Evolutionary conservation across 2,329 filamentous ascomycete genomes (phyloP).

Genomic region (Calonectria pteridis): DNA sequence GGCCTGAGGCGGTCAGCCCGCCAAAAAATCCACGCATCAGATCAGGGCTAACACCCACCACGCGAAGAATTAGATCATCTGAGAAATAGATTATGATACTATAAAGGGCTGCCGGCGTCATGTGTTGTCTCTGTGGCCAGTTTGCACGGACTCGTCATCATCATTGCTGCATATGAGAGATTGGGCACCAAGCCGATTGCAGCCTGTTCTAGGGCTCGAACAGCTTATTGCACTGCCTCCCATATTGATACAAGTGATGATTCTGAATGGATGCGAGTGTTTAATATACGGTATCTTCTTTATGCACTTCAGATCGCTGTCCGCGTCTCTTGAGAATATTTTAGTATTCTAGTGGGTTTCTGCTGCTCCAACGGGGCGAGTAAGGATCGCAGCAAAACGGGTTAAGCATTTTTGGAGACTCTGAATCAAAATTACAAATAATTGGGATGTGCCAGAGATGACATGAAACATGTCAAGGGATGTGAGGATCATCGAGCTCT

Average conservation of each 20-base stretch:
- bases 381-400: neutral
- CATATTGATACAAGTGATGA: neutral
- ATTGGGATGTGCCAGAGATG: neutral
- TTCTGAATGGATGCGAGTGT: neutral
- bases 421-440: neutral
- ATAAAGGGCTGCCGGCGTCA: neutral
- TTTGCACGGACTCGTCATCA: neutral
- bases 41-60: neutral
- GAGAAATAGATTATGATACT: neutral
- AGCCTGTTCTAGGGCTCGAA: neutral
- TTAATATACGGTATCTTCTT: neutral
- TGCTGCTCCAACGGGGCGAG: no score
- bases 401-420: neutral
- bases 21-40: conserved; percentile 2
- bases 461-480: neutral
- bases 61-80: neutral
- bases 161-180: neutral
- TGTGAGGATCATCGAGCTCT: neutral
- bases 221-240: neutral
- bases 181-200: conserved; percentile 1
- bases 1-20: conserved; percentile 17
- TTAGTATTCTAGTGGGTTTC: neutral
- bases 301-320: neutral
- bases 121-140: neutral
- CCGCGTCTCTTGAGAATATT: neutral